Evolutionary conservation across 75 land plant genomes (phyloP), one percentile per base, ranked within the genome.

Genomic region (Cupressus sempervirens): DNA sequence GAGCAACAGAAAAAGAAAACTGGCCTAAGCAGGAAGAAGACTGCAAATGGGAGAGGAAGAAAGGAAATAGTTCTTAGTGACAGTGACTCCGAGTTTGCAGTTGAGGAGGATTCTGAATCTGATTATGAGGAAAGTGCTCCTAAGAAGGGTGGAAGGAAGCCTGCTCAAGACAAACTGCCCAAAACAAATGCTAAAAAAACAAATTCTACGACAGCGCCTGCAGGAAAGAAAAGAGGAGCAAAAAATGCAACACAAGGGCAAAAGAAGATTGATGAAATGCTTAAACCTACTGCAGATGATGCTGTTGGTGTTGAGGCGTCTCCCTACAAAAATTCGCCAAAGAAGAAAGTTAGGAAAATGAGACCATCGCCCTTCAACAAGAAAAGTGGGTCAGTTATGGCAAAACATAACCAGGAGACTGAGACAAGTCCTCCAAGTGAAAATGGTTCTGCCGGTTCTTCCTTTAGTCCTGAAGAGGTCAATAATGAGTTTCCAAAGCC

Each of bases 361-460:
- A 91, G 95, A 72, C 90, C 88, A 8, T 96, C 99, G 20, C 99
- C 98, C 3, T 94, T 98, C 88, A 91, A 98, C 91, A 98, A 98
- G 92, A 96, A 95, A 87, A 95, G 95, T 43, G 93, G 95, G 0
- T 93, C 98, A 18, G 77, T 93, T 32, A 41, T 93, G 84, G 87
- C 87, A 12, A 86, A 90, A 81, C 62, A 62, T 11, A 76, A 65
- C 23, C 67, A 56, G 23, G 83, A 58, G 35, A 68, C 7, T 54
- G 50, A 67, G 35, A 54, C 56, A 68, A 52, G 67, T 62, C 52
- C 53, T 30, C 18, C 58, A 53, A 58, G 56, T 15, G 73, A 32
- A 26, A 52, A 50, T 50, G 65, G 68, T 53, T 36, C 84, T 26
- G 41, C 72, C 5, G 41, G 58, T 10, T 56, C 88, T 48, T 54